Evolutionary conservation across 78 protist species (phyloP).

Genomic region (Carpediemonas membranifera): DNA sequence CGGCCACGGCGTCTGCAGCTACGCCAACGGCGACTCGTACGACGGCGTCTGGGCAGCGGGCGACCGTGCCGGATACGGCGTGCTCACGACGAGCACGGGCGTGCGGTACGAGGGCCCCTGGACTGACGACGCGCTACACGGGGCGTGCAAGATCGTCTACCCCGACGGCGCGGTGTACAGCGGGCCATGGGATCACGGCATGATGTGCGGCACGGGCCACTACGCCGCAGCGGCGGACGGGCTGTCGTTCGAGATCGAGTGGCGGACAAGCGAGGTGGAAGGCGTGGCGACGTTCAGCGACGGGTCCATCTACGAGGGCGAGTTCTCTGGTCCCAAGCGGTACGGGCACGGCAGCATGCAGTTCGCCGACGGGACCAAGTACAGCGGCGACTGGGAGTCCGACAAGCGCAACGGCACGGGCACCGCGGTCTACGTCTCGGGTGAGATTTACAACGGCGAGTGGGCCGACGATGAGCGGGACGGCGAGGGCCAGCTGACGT

Average conservation of each 20-base stretch:
- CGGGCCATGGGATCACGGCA: not conserved
- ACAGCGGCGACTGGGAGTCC: not conserved
- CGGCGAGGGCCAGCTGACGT: constrained; percentile 9
- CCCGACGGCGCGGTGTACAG: not conserved
- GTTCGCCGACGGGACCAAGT: not conserved
- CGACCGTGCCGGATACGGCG: not conserved
- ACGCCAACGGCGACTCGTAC: not conserved
- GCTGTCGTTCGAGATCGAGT: not conserved
- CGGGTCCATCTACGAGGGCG: not conserved
- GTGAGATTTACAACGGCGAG: constrained; percentile 11
- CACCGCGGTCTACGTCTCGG: not conserved
- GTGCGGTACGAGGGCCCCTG: not conserved
- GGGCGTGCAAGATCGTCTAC: not conserved
- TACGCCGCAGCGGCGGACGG: no score
- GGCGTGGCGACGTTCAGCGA: not conserved
- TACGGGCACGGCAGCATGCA: not conserved
- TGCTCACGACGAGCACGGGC: not conserved
- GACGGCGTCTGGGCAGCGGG: not conserved
- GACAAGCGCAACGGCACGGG: constrained; percentile 13
- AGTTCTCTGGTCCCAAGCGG: not conserved
- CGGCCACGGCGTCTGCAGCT: not conserved
- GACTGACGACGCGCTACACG: not conserved
- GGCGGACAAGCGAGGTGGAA: not conserved
- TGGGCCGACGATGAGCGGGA: not conserved
- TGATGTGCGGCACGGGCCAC: not conserved